Percentiles rank a stretch among this genome's conserved stretches.
Conservation (phyloP, 441 rosid genomes). For the Erodium chrysanthum region DNA sequence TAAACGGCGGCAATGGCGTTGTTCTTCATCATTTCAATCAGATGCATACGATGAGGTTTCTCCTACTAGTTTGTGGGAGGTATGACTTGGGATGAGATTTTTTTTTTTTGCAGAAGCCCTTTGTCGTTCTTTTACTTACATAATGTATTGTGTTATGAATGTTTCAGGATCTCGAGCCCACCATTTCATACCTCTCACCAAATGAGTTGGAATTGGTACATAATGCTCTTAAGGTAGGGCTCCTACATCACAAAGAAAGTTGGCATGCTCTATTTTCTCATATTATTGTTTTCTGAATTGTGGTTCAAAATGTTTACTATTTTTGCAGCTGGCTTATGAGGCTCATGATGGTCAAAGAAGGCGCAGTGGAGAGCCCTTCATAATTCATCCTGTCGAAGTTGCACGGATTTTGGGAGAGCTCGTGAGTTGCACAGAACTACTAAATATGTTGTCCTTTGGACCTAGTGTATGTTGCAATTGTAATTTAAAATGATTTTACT, state of each 20-base stretch:
- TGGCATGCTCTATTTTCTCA: slow-evolving; percentile 1
- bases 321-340: slow-evolving; percentile 75
- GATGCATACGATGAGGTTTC: slow-evolving; percentile 32
- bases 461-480: slow-evolving; percentile 16
- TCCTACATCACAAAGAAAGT: slow-evolving; percentile 14
- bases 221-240: slow-evolving; percentile 63
- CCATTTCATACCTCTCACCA: slow-evolving; percentile 65
- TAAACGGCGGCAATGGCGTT: slow-evolving; percentile 46
- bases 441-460: slow-evolving; percentile 14
- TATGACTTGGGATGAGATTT: slow-evolving; percentile 20
- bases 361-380: slow-evolving; percentile 89
- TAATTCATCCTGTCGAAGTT: slow-evolving; percentile 90
- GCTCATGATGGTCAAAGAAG: slow-evolving; percentile 90
- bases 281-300: slow-evolving; percentile 10
- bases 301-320: slow-evolving; percentile 23
- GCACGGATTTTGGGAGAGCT: slow-evolving; percentile 90
- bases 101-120: slow-evolving; percentile 14
- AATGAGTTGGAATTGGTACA: slow-evolving; percentile 74
- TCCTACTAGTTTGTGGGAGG: slow-evolving; percentile 90
- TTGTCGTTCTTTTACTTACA: slow-evolving; percentile 16
- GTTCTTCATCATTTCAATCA: slow-evolving; percentile 41
- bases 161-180: slow-evolving; percentile 64
- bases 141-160: slow-evolving; percentile 20
- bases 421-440: slow-evolving; percentile 40
- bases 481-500: slow-evolving; percentile 22